A percentile compares a stretch with the other conserved stretches of the same genome.
These are phyloP conservation scores for Wickerhamomyces sydowiorum DNA, from an alignment of 805 yeast species.

Conservation along the genomic window DNA sequence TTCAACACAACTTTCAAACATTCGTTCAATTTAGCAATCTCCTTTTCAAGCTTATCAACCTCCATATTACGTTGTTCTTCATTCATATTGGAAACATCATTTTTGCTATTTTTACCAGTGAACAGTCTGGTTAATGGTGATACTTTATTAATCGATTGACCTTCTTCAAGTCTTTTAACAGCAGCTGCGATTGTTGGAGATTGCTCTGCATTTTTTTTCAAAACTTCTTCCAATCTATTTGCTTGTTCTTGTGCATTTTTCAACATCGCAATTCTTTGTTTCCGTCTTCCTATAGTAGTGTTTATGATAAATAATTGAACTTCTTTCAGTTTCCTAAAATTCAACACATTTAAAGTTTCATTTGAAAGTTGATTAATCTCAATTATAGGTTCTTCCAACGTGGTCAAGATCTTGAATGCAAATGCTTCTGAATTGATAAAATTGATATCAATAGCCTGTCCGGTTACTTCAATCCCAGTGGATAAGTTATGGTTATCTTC, in stretches of 20 bases:
- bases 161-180: slow-evolving; percentile 22
- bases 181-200: slow-evolving; percentile 30
- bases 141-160: slow-evolving; percentile 15
- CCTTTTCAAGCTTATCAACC: slow-evolving; percentile 27
- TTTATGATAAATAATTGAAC: slow-evolving; percentile 41
- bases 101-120: slow-evolving; percentile 7
- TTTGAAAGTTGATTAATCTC: slow-evolving; percentile 29
- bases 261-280: slow-evolving; percentile 24
- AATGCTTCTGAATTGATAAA: slow-evolving; percentile 45
- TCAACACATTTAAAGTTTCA: slow-evolving; percentile 39
- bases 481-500: slow-evolving; percentile 41
- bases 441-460: slow-evolving; percentile 77
- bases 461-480: slow-evolving; percentile 68
- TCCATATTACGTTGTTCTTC: slow-evolving; percentile 32
- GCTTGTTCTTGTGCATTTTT: slow-evolving; percentile 28
- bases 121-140: slow-evolving; percentile 22
- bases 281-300: slow-evolving; percentile 31
- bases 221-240: slow-evolving; percentile 25
- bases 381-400: slow-evolving; percentile 32
- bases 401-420: slow-evolving; percentile 27
- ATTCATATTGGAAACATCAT: slow-evolving; percentile 21
- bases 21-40: slow-evolving; percentile 32
- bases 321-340: slow-evolving; percentile 54
- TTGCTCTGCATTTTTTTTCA: slow-evolving; percentile 28
- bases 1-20: slow-evolving; percentile 30